Percentiles rank a stretch among this genome's conserved stretches.
phyloP scores from a whole-genome alignment of 768 basidiomycete species.

The Mrakia frigida region DNA sequence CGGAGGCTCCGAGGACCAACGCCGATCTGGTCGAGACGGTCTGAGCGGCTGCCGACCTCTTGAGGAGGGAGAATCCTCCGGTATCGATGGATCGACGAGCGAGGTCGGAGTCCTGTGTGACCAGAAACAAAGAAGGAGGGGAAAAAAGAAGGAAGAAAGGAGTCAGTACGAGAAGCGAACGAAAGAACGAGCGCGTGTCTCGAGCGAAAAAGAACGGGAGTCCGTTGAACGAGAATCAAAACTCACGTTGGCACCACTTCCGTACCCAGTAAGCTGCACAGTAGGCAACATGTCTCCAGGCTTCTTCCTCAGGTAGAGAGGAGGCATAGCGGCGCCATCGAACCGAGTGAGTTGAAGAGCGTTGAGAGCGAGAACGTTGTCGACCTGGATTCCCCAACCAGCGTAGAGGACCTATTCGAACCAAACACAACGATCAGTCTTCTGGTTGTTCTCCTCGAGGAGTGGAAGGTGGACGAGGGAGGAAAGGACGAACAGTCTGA shows the following conservation, averaged over 20 bases:
- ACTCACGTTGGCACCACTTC: constrained; percentile 37
- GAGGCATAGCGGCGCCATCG: constrained; percentile 67
- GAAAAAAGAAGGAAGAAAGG: background rate
- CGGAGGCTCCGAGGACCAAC: background rate
- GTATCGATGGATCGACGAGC: background rate
- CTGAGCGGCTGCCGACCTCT: background rate
- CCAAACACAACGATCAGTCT: no score
- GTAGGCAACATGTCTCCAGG: constrained; percentile 86
- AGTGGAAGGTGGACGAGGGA: background rate
- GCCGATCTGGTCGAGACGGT: background rate
- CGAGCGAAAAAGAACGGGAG: background rate
- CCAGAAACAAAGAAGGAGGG: background rate
- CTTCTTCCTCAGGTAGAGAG: constrained; percentile 48
- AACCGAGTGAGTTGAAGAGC: constrained; percentile 72
- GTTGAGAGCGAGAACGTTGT: constrained; percentile 48
- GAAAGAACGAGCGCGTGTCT: background rate
- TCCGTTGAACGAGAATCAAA: background rate
- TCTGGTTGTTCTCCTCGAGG: no score
- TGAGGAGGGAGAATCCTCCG: constrained; percentile 9
- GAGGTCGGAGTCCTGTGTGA: background rate
- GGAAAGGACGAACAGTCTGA: constrained; percentile 53
- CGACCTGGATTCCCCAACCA: constrained; percentile 69
- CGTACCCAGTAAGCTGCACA: constrained; percentile 51
- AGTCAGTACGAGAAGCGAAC: background rate
- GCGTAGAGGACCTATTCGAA: constrained; percentile 43